A percentile compares a stretch with the other conserved stretches of the same genome.
Conservation (phyloP, 2,329 filamentous ascomycete genomes). For the Allantophomopsis cytisporea region DNA sequence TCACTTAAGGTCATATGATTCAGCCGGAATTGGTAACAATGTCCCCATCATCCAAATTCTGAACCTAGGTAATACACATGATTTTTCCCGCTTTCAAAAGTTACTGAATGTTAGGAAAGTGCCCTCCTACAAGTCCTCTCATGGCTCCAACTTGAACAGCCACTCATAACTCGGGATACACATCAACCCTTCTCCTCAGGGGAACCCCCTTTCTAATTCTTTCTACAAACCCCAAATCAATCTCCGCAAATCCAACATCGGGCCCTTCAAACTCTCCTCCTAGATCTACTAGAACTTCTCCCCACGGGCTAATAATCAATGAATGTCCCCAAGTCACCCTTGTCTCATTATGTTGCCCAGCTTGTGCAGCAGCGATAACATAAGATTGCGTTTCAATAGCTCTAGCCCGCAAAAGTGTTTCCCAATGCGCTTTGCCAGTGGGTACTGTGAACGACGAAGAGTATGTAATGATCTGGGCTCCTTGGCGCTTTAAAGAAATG, state of each 20-base stretch:
- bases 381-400: slow-evolving; percentile 89
- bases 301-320: slow-evolving; percentile 81
- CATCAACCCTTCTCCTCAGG: slow-evolving; percentile 29
- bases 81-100: too few relatives aligned
- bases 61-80: too few relatives aligned
- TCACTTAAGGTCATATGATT: too few relatives aligned
- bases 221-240: slow-evolving; percentile 35
- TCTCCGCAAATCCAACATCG: slow-evolving; percentile 33
- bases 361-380: slow-evolving; percentile 76
- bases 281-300: slow-evolving; percentile 54
- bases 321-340: slow-evolving; percentile 75
- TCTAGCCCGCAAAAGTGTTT: slow-evolving; percentile 60
- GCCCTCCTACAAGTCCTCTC: too few relatives aligned
- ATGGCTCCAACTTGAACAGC: too few relatives aligned
- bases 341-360: slow-evolving; percentile 59
- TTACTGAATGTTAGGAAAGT: too few relatives aligned
- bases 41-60: too few relatives aligned
- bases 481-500: slow-evolving; percentile 29
- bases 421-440: slow-evolving; percentile 81
- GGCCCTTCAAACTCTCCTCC: slow-evolving; percentile 32
- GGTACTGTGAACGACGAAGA: slow-evolving; percentile 83
- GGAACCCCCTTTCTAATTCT: slow-evolving; percentile 42
- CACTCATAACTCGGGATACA: neutral
- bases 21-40: too few relatives aligned
- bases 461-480: slow-evolving; percentile 69